phyloP scores from a whole-genome alignment of 2,329 filamentous ascomycete species.

The Epichloe sp. region DNA sequence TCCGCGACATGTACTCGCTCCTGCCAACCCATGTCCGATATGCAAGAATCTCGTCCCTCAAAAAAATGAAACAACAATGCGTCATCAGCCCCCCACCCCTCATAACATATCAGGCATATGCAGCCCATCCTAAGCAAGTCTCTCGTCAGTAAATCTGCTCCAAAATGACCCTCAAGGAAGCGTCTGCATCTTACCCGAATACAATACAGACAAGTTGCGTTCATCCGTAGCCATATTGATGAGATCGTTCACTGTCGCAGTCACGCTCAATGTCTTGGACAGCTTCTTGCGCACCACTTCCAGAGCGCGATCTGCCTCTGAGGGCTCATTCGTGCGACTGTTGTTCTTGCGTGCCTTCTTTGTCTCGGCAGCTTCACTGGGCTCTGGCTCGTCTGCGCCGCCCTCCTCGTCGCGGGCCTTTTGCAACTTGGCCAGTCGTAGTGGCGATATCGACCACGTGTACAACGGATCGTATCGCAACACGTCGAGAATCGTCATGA shows the following conservation, averaged over 20 bases:
- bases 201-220: slow-evolving; percentile 80
- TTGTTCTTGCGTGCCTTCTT: slow-evolving; percentile 23
- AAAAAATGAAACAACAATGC: background rate
- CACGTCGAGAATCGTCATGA: slow-evolving; percentile 97
- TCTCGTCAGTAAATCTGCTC: slow-evolving; percentile 11
- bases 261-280: slow-evolving; percentile 83
- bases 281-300: slow-evolving; percentile 94
- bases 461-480: slow-evolving; percentile 96
- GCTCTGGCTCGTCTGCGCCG: slow-evolving; percentile 22
- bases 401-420: slow-evolving; percentile 40
- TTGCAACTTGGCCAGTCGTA: slow-evolving; percentile 51
- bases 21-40: background rate
- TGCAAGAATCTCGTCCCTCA: background rate
- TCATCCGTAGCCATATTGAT: slow-evolving; percentile 95
- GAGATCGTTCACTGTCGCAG: slow-evolving; percentile 89
- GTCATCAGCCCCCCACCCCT: background rate
- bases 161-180: background rate
- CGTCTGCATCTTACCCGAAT: slow-evolving; percentile 45
- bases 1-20: background rate
- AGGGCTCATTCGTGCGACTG: slow-evolving; percentile 38
- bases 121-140: slow-evolving; percentile 27
- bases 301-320: slow-evolving; percentile 80
- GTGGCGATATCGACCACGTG: slow-evolving; percentile 78
- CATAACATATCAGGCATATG: slow-evolving; percentile 24
- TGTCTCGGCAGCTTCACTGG: slow-evolving; percentile 24